Percentiles rank a stretch among this genome's conserved stretches.
These are phyloP conservation scores for Zygosaccharomyces pseudorouxii DNA, from an alignment of 805 yeast genomes.

Conservation along the genomic window DNA sequence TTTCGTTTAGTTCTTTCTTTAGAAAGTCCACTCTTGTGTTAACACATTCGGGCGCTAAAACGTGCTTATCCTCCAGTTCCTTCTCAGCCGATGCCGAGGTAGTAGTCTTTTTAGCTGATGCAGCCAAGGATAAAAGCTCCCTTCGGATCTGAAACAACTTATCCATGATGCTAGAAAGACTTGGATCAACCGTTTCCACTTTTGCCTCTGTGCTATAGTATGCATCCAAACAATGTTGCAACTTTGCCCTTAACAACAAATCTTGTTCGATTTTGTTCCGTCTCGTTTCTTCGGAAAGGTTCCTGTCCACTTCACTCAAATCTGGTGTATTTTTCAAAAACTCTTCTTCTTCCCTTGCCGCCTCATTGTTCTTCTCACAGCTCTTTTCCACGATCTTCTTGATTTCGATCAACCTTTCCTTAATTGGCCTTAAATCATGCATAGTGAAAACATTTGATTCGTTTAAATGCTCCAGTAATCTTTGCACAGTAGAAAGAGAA, in stretches of 20 bases:
- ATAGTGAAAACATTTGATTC: slow-evolving; percentile 80
- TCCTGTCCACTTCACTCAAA: slow-evolving; percentile 19
- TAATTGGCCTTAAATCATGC: slow-evolving; percentile 76
- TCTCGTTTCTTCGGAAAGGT: slow-evolving; percentile 27
- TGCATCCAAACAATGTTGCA: slow-evolving; percentile 55
- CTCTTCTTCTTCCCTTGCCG: slow-evolving; percentile 15
- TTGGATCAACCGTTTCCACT: slow-evolving; percentile 49
- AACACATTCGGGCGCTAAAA: slow-evolving; percentile 18
- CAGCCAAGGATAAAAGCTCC: slow-evolving; percentile 49
- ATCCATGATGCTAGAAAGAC: slow-evolving; percentile 49
- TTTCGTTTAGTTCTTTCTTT: slow-evolving; percentile 37
- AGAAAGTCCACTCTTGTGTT: slow-evolving; percentile 34
- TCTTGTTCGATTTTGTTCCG: slow-evolving; percentile 54
- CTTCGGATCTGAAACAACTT: slow-evolving; percentile 61
- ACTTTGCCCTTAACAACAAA: slow-evolving; percentile 58
- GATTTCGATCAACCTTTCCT: slow-evolving; percentile 67
- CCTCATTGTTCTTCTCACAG: slow-evolving; percentile 23
- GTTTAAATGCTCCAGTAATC: slow-evolving; percentile 74
- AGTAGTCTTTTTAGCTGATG: slow-evolving; percentile 31
- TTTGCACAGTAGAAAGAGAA: slow-evolving; percentile 78
- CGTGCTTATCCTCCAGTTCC: slow-evolving; percentile 13
- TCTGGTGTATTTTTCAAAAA: slow-evolving; percentile 2
- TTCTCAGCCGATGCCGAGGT: slow-evolving; percentile 8
- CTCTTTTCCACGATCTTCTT: slow-evolving; percentile 51
- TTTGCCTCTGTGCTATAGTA: slow-evolving; percentile 54